phyloP scores from a whole-genome alignment of 2,329 filamentous ascomycete species.

The Lecanicillium sp. region DNA sequence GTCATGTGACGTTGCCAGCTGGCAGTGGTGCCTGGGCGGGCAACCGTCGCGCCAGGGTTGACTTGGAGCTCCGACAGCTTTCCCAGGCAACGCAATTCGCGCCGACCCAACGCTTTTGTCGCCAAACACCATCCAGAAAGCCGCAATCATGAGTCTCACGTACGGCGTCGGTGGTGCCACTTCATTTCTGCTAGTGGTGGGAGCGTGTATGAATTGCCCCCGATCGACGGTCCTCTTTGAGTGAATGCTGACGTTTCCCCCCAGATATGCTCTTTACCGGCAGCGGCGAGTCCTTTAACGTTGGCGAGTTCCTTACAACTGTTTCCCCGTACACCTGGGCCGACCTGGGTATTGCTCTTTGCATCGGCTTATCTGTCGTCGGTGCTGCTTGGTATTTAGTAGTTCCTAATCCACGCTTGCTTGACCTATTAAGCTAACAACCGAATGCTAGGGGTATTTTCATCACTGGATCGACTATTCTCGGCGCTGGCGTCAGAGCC shows the following conservation, averaged over 20 bases:
- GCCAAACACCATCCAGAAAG: conserved; percentile 15
- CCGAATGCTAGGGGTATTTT: conserved; percentile 75
- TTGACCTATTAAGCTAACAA: conserved; percentile 12
- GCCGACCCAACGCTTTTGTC: conserved; percentile 14
- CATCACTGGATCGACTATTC: conserved; percentile 94
- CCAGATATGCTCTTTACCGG: conserved; percentile 97
- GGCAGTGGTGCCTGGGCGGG: conserved; percentile 5
- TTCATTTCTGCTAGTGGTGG: conserved; percentile 62
- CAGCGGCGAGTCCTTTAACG: conserved; percentile 92
- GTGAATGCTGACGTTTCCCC: conserved; percentile 7
- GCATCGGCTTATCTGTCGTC: conserved; percentile 92
- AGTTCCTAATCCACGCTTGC: conserved; percentile 6
- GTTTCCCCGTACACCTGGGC: conserved; percentile 95
- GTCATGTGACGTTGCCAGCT: conserved; percentile 7
- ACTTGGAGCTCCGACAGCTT: conserved; percentile 14
- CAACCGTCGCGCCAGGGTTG: conserved; percentile 13
- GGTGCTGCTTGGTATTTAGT: conserved; percentile 83
- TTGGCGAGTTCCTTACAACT: conserved; percentile 89
- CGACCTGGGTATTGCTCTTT: conserved; percentile 79
- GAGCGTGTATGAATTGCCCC: conserved; percentile 58
- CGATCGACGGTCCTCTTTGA: conserved; percentile 4
- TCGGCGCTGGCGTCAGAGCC: conserved; percentile 92
- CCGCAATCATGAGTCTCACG: conserved; percentile 56
- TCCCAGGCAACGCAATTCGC: conserved; percentile 9
- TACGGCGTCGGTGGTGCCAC: conserved; percentile 64